phyloP scores from a whole-genome alignment of 768 basidiomycete genomes.

The Xerocomellus dryophilus region DNA sequence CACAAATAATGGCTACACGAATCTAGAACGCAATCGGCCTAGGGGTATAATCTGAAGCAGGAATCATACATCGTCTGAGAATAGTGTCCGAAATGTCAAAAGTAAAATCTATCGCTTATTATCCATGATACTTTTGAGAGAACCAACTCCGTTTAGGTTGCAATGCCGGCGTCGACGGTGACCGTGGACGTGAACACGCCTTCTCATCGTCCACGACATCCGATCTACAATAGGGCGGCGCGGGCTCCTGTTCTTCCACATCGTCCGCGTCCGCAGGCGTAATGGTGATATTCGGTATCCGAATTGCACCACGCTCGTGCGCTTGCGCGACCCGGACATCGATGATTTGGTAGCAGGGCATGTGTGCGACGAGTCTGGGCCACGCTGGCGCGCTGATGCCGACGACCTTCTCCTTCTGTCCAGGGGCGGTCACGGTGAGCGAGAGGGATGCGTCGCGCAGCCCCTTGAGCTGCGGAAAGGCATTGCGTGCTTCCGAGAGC shows the following conservation, averaged over 20 bases:
- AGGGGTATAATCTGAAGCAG: background rate
- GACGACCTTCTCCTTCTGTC: conserved; percentile 35
- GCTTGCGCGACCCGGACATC: conserved; percentile 35
- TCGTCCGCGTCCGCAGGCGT: conserved; percentile 21
- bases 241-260: conserved; percentile 18
- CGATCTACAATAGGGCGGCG: conserved; percentile 38
- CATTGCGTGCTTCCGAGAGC: conserved; percentile 46
- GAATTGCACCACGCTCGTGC: background rate
- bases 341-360: conserved; percentile 48
- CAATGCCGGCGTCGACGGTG: background rate
- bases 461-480: conserved; percentile 42
- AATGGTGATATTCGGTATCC: conserved; percentile 31
- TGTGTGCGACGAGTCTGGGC: conserved; percentile 38
- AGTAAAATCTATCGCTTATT: background rate
- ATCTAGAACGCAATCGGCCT: background rate
- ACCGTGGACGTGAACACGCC: background rate
- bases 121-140: conserved; percentile 8
- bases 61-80: background rate
- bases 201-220: conserved; percentile 14
- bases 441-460: conserved; percentile 41
- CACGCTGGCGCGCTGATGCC: conserved; percentile 54
- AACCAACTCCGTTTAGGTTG: conserved; percentile 15
- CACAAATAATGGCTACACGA: background rate
- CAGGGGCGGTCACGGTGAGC: conserved; percentile 40
- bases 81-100: background rate